Base-by-base conservation (phyloP, 2,329 filamentous ascomycete species). In the Pyricularia grisea region DNA sequence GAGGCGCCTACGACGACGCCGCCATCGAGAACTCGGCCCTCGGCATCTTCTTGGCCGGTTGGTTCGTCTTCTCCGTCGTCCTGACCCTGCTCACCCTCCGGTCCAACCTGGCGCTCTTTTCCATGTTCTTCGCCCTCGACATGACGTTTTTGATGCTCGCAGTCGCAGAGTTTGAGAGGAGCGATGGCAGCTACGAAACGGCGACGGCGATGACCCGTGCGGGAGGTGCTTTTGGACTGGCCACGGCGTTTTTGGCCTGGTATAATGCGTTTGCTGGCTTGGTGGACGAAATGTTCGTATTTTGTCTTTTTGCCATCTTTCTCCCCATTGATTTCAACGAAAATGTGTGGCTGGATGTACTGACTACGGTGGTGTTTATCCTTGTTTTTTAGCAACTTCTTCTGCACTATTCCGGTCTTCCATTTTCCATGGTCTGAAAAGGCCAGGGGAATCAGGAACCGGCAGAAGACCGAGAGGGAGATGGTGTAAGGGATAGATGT, bases 401-500 rank as follows among this genome's bases (percentile, higher is more conserved):
- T 97, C 88, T 95, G 97, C 84, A 85, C 95, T 79, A 88, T 97
- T 71, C 94, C 94, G 67, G 93, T 97, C 72, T 90, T 91, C 75
- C 93, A 97, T 84, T 96, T 97, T 85, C 94, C 94, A 68, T 97
- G 94, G 94, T 94, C 92, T 55, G 90, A 91, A 75, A 91, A 90
- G 81, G 91, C 88, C 68, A 87, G 86, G 71, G 85, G 88, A 78
- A 78, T 77, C 71, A 86, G 89, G 71, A 77, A 76, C n/a, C 7
- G n/a, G 20, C 30, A 66, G 23, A 66, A 66, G 65, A 66, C 65
- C 20, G 65, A 42, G 20, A 27, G 65, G 9, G 65, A 66, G 20
- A 66, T 25, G 31, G 65, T 36, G 4, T 66, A 10, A 36, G 25
- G 27, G n/a, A 10, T 5, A 25, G 61, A 10, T 17, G 14, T 14